A percentile compares a stretch with the other conserved stretches of the same genome.
Evolutionary conservation across 352 stramenopile genomes (phyloP).

Genomic region (Pythium brassicae): DNA sequence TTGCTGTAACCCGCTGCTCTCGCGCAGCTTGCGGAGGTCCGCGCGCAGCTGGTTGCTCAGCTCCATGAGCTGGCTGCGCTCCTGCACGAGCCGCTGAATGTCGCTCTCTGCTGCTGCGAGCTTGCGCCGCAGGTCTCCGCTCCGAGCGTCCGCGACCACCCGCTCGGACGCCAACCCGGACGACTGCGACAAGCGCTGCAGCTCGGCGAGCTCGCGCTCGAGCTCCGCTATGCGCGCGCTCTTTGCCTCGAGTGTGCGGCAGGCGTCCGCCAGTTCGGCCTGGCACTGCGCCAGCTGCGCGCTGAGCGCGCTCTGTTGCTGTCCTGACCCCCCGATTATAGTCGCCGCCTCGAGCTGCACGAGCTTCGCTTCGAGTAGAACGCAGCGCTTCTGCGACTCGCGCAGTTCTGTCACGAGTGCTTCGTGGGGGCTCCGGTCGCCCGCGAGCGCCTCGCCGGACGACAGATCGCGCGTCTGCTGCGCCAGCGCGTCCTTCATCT

Average conservation of each 20-base stretch:
- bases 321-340: constrained; percentile 1
- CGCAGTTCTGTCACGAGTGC: constrained; percentile 20
- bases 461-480: constrained; percentile 34
- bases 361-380: constrained; percentile 40
- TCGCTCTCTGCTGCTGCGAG: constrained; percentile 43
- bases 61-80: constrained; percentile 75
- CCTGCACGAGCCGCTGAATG: constrained; percentile 57
- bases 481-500: constrained; percentile 68
- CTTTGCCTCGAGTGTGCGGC: constrained; percentile 33
- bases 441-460: background rate
- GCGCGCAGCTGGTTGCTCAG: constrained; percentile 72
- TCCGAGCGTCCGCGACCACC: constrained; percentile 25
- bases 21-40: constrained; percentile 45
- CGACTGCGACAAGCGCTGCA: background rate
- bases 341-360: constrained; percentile 13
- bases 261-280: constrained; percentile 39
- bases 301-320: constrained; percentile 6
- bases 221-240: constrained; percentile 40
- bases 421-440: constrained; percentile 1
- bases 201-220: constrained; percentile 24
- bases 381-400: constrained; percentile 35
- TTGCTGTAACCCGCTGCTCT: constrained; percentile 2
- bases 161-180: constrained; percentile 1
- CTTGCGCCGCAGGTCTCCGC: constrained; percentile 38
- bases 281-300: constrained; percentile 35